Conservation (phyloP, 768 basidiomycete genomes). For the Pleurotus ostreatus region DNA sequence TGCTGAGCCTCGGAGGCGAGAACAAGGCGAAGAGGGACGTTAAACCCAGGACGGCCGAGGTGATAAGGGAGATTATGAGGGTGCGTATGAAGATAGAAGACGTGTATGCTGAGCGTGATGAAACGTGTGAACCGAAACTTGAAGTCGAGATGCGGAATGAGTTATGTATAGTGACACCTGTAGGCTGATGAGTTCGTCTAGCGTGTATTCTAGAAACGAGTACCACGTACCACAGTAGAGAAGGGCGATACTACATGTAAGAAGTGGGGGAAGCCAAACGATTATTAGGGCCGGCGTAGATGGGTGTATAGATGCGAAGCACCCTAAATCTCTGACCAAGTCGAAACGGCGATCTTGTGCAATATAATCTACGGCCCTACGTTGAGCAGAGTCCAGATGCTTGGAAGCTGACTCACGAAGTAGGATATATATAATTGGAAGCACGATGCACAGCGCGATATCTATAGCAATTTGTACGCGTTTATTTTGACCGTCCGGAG, state of each 20-base stretch:
- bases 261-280: constrained; percentile 42
- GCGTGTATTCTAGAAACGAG: neutral
- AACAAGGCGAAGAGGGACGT: constrained; percentile 32
- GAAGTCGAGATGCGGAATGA: constrained; percentile 17
- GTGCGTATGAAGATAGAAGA: constrained; percentile 53
- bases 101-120: constrained; percentile 37
- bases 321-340: constrained; percentile 55
- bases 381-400: neutral
- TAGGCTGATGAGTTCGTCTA: neutral
- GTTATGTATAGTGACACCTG: constrained; percentile 33
- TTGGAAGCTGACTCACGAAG: constrained; percentile 43
- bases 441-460: constrained; percentile 40
- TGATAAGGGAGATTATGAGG: constrained; percentile 39
- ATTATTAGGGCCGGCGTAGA: constrained; percentile 37
- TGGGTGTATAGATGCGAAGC: constrained; percentile 41
- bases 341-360: constrained; percentile 63
- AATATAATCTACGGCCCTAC: constrained; percentile 38
- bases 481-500: constrained; percentile 27
- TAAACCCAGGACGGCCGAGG: constrained; percentile 24
- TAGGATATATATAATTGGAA: constrained; percentile 56
- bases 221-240: constrained; percentile 35
- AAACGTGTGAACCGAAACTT: constrained; percentile 29
- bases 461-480: constrained; percentile 43
- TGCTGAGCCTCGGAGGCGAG: constrained; percentile 18
- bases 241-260: constrained; percentile 37